Base-by-base conservation (phyloP, 441 rosid species). In the Populus hybrid region DNA sequence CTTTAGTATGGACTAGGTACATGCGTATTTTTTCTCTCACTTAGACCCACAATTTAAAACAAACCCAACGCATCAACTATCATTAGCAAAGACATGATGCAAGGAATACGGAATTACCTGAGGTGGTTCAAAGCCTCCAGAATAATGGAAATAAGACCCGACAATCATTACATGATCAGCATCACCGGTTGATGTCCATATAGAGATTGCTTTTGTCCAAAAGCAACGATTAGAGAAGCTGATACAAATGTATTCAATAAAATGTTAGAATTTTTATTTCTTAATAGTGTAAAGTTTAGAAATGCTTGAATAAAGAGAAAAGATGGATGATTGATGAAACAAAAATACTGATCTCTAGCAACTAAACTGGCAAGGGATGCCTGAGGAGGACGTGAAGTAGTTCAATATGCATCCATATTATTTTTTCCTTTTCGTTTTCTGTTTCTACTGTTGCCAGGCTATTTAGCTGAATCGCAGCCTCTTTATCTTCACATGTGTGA, bases 201-300 rank as follows among this genome's bases (percentile, higher is more conserved):
- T 87, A 1, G 97, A 95, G 81, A 95, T 89, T 78, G 99, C 99
- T 88, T 95, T 93, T 12, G 98, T 93, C 85, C 89, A 95, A 84
- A 95, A 93, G 87, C 97, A 93, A 72, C 95, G 97, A 74, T 93
- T 95, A 1, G 99, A 95, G 80, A 92, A 95, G 88, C 99, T 92
- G 87, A 73, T 14, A 77, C 74, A 79, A 4, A 69, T 32, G 77
- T 32, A 73, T 70, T 72, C 12, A 20, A 24, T 5, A 26, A 21
- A 65, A 65, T 8, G 71, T 68, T 34, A 2, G 23, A 34, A 36
- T 5, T 65, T 9, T 10, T 20, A 11, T 46, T 46, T 14, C 18
- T 46, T 12, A 46, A 46, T 46, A 46, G 4, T 14, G 57, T 1
- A 46, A 1, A 68, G n/a, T 32, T 80, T 38, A 74, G 38, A 82